Percentiles rank a stretch among this genome's conserved stretches.
Conservation (phyloP, 2,329 filamentous ascomycete species). For the Madurella fahalii region DNA sequence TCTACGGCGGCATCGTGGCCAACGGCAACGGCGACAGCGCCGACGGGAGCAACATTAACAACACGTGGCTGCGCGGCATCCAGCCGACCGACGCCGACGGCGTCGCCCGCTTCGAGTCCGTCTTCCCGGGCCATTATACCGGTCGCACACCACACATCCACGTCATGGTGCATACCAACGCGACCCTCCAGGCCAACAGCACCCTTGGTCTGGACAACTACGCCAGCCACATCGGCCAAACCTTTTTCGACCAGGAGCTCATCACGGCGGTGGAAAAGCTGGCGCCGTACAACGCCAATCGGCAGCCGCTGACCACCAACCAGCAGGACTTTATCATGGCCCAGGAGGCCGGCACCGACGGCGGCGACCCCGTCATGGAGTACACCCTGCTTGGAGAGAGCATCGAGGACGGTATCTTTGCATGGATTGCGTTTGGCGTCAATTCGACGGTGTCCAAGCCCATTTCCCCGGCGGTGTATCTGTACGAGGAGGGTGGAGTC, state of each 20-base stretch:
- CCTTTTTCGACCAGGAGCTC: constrained; percentile 61
- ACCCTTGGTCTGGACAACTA: constrained; percentile 40
- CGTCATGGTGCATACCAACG: constrained; percentile 42
- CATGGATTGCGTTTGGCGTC: constrained; percentile 52
- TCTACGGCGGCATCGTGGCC: constrained; percentile 45
- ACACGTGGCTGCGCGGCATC: constrained; percentile 40
- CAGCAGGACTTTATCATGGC: constrained; percentile 28
- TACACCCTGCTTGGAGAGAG: constrained; percentile 55
- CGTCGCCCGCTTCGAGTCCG: constrained; percentile 38
- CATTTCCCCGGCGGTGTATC: constrained; percentile 32
- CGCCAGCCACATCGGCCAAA: constrained; percentile 58
- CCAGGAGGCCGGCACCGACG: constrained; percentile 25
- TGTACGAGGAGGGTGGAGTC: constrained; percentile 33
- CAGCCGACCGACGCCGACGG: constrained; percentile 39
- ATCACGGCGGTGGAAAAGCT: constrained; percentile 46
- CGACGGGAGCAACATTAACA: constrained; percentile 37
- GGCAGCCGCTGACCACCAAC: constrained; percentile 39
- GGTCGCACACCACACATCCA: constrained; percentile 47
- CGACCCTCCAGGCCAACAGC: constrained; percentile 36
- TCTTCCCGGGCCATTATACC: constrained; percentile 45
- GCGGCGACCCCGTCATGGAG: constrained; percentile 40
- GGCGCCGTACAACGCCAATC: constrained; percentile 45
- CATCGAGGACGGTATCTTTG: constrained; percentile 49
- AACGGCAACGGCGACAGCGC: constrained; percentile 39
- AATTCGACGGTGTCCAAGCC: constrained; percentile 31